These are phyloP conservation scores for Kwoniella sp. DNA, from an alignment of 768 basidiomycete genomes.

Conservation along the genomic window DNA sequence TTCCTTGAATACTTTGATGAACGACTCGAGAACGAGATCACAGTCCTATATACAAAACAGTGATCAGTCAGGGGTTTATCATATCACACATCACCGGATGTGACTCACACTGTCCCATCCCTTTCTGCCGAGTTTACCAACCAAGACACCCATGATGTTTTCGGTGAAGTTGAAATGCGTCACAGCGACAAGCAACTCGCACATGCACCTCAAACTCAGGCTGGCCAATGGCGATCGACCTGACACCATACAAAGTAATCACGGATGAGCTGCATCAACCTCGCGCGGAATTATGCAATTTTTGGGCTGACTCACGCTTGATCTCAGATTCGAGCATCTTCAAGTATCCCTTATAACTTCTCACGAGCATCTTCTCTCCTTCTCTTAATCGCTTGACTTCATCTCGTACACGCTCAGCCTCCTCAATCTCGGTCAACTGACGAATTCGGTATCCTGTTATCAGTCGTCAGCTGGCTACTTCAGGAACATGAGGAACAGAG, in stretches of 20 bases:
- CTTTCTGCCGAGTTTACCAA: conserved; percentile 77
- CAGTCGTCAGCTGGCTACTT: neutral
- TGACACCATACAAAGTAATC: too few species aligned
- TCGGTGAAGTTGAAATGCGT: conserved; percentile 96
- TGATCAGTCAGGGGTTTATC: too few species aligned
- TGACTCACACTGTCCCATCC: conserved; percentile 86
- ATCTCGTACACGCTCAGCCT: conserved; percentile 89
- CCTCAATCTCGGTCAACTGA: conserved; percentile 82
- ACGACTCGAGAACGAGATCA: conserved; percentile 76
- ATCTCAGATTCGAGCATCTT: conserved; percentile 80
- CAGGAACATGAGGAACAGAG: too few species aligned
- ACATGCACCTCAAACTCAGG: conserved; percentile 79
- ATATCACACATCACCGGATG: too few species aligned
- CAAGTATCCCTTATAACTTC: conserved; percentile 84
- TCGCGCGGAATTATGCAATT: too few species aligned
- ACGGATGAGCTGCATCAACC: too few species aligned
- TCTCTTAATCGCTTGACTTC: conserved; percentile 85
- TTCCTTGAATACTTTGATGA: conserved; percentile 78
- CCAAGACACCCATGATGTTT: conserved; percentile 85
- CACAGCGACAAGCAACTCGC: conserved; percentile 75
- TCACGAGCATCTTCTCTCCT: conserved; percentile 91
- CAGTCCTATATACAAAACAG: conserved; percentile 66
- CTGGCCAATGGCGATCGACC: conserved; percentile 59
- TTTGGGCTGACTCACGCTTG: conserved; percentile 65
- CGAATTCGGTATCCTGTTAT: conserved; percentile 82